Percentiles rank a stretch among this genome's conserved stretches.
phyloP scores from a whole-genome alignment of 2,329 filamentous ascomycete species.

The Leptographium radiaticola region DNA sequence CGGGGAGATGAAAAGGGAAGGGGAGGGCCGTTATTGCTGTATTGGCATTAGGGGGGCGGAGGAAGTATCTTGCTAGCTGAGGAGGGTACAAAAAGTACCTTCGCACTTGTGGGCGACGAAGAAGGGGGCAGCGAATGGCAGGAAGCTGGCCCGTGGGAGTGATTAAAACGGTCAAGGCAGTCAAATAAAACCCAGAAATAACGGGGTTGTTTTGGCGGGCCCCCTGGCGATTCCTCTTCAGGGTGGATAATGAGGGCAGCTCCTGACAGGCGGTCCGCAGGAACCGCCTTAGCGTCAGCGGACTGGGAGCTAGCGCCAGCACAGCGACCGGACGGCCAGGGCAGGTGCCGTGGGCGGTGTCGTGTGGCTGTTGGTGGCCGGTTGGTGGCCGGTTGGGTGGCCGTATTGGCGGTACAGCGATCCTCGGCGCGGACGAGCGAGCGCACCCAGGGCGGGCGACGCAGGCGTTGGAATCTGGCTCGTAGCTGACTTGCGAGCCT shows the following conservation, averaged over 20 bases:
- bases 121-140: neutral
- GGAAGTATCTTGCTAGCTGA: neutral
- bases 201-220: constrained; percentile 3
- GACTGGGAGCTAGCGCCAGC: neutral
- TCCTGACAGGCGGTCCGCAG: constrained; percentile 4
- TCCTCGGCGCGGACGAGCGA: too few relatives aligned
- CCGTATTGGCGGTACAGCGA: too few relatives aligned
- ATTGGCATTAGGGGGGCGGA: neutral
- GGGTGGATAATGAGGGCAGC: neutral
- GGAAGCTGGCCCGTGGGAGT: constrained; percentile 1
- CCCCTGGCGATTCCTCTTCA: neutral
- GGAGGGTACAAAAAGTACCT: neutral
- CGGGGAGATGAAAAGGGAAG: constrained; percentile 2
- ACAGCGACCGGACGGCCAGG: constrained; percentile 2
- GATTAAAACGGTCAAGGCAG: constrained; percentile 5
- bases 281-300: constrained; percentile 4
- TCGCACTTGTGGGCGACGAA: neutral
- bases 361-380: neutral
- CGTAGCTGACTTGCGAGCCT: too few relatives aligned
- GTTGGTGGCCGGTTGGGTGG: neutral
- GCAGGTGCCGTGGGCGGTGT: neutral
- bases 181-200: neutral
- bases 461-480: too few relatives aligned
- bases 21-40: constrained; percentile 1
- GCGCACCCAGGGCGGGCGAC: too few relatives aligned